Base-by-base conservation (phyloP, 1,284 basidiomycete genomes). In the Malassezia caprae region DNA sequence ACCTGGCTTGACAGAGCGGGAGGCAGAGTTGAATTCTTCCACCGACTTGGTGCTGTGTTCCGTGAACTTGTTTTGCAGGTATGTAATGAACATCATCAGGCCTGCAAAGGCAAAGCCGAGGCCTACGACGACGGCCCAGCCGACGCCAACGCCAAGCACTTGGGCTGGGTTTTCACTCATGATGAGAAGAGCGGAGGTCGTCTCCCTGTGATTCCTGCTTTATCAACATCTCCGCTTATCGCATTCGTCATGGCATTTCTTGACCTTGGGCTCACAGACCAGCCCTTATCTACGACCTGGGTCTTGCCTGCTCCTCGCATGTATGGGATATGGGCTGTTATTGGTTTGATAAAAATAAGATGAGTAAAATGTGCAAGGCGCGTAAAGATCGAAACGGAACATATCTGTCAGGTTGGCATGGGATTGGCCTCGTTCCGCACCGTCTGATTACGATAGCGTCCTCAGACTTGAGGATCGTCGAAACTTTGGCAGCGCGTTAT, bases 1-100 rank as follows among this genome's bases (percentile, higher is more conserved):
- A 7, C 88, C 90, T 2, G 90, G 88, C 64, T 90, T 90, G 46
- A 76, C 66, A 7, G 63, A 66, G 23, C 68, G 67, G 2, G 66
- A 66, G 0, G 71, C 71, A 4, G 63, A 65, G 15, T 62, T 59
- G 50, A 73, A 73, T 45, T 73, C 71, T 51, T 73, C 71, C 10
- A 69, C 65, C 35, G 59, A 61, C 43, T 62, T 65, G 10, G 42
- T 28, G n/a, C 11, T 26, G 40, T 51, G 54, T 30, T 61, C 44
- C 8, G 68, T 70, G 58, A 71, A 71, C 1, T 67, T 59, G 31
- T 69, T 51, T 39, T 72, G 70, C 10, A 71, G 48, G 46, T 53
- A 65, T 1, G 67, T 64, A 28, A 73, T 64, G 41, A 48, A 24
- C 34, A 73, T 56, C 64, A 73, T 73, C 46, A 69, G 53, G 1